Conservation (phyloP, 208 protist genomes). For the Trypanosomatidae sp. region DNA sequence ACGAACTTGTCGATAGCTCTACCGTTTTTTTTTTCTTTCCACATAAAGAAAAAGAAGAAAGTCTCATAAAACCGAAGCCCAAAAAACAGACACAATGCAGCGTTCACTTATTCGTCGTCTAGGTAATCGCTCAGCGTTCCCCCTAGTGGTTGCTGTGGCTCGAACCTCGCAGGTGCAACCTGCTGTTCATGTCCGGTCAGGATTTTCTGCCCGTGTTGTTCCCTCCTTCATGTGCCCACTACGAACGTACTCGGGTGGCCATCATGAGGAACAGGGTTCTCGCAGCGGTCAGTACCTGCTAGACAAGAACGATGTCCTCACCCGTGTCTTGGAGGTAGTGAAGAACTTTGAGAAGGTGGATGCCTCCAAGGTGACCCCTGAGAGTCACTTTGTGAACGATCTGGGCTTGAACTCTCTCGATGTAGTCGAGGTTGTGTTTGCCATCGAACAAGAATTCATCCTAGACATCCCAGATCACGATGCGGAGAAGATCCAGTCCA, state of each 20-base stretch:
- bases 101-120: slow-evolving; percentile 20
- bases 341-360: slow-evolving; percentile 97
- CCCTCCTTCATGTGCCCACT: slow-evolving; percentile 18
- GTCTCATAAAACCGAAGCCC: background rate
- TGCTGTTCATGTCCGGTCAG: slow-evolving; percentile 1
- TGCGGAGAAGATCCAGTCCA: slow-evolving; percentile 94
- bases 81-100: slow-evolving; percentile 23
- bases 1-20: background rate
- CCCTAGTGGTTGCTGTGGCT: slow-evolving; percentile 16
- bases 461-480: slow-evolving; percentile 97
- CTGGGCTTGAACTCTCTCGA: slow-evolving; percentile 96
- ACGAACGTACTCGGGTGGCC: slow-evolving; percentile 66
- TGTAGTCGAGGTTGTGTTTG: slow-evolving; percentile 95
- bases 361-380: slow-evolving; percentile 88
- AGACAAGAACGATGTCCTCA: slow-evolving; percentile 93
- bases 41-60: slow-evolving; percentile 2
- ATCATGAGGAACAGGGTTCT: slow-evolving; percentile 57
- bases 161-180: slow-evolving; percentile 6
- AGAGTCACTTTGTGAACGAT: slow-evolving; percentile 96
- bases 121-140: slow-evolving; percentile 10
- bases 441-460: slow-evolving; percentile 96
- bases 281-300: slow-evolving; percentile 90
- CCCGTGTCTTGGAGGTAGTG: slow-evolving; percentile 94
- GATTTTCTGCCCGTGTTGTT: background rate
- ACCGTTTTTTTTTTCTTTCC: background rate